Conservation (phyloP, 1,139 yeast genomes). For the Blastobotrys aristatus region DNA sequence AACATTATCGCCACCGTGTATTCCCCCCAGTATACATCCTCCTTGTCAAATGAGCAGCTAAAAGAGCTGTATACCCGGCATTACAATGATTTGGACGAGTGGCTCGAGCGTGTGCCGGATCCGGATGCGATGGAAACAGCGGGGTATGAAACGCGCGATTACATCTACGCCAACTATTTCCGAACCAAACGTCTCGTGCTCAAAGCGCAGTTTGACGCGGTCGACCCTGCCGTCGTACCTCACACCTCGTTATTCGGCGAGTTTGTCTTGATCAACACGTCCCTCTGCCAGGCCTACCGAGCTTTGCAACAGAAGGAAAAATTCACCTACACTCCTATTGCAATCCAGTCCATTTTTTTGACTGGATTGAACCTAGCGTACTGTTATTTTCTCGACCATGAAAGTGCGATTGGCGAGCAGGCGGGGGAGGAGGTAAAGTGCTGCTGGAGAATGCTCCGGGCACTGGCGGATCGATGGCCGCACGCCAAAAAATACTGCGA, state of each 20-base stretch:
- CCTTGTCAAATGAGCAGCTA: not conserved
- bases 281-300: constrained; percentile 17
- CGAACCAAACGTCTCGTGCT: constrained; percentile 14
- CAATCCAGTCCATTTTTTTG: constrained; percentile 14
- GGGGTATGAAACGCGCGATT: constrained; percentile 11
- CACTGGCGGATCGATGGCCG: constrained; percentile 17
- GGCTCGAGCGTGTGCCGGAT: constrained; percentile 15
- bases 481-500: constrained; percentile 14
- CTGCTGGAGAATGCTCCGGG: constrained; percentile 6
- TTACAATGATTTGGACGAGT: constrained; percentile 11
- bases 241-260: constrained; percentile 13
- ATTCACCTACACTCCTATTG: constrained; percentile 14
- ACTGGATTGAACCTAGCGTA: constrained; percentile 16
- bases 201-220: constrained; percentile 14
- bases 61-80: not conserved
- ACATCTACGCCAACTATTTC: constrained; percentile 13
- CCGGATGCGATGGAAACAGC: constrained; percentile 1
- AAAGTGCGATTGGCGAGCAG: constrained; percentile 4
- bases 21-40: constrained; percentile 5
- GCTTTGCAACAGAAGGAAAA: constrained; percentile 11
- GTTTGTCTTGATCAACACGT: constrained; percentile 13
- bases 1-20: constrained; percentile 15
- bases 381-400: constrained; percentile 15
- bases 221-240: constrained; percentile 8
- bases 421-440: constrained; percentile 10